Evolutionary conservation across 176 grass and related monocot species (phyloP).

Genomic region (Hordeum vulgare): MorexV3_pseudomolecules_assembly NC_058524.1:164751180-164751679

Average conservation of each 20-base stretch:
- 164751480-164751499: neutral
- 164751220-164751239: constrained; percentile 11
- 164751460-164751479: neutral
- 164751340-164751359: constrained; percentile 10
- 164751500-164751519: too few species aligned
- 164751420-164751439: constrained; percentile 20
- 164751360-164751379: constrained; percentile 19
- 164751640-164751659: too few species aligned
- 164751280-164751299: neutral
- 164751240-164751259: constrained; percentile 28
- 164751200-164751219: constrained; percentile 18
- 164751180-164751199: constrained; percentile 41
- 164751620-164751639: too few species aligned
- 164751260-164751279: constrained; percentile 28
- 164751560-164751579: too few species aligned
- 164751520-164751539: too few species aligned
- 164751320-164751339: constrained; percentile 30
- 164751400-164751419: constrained; percentile 8
- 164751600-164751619: too few species aligned
- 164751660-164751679: too few species aligned
- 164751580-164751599: too few species aligned
- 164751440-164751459: neutral
- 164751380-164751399: constrained; percentile 35
- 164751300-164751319: neutral
- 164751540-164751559: too few species aligned